phyloP scores from a whole-genome alignment of 2,329 filamentous ascomycete genomes.

The Huntiella savannae region DNA sequence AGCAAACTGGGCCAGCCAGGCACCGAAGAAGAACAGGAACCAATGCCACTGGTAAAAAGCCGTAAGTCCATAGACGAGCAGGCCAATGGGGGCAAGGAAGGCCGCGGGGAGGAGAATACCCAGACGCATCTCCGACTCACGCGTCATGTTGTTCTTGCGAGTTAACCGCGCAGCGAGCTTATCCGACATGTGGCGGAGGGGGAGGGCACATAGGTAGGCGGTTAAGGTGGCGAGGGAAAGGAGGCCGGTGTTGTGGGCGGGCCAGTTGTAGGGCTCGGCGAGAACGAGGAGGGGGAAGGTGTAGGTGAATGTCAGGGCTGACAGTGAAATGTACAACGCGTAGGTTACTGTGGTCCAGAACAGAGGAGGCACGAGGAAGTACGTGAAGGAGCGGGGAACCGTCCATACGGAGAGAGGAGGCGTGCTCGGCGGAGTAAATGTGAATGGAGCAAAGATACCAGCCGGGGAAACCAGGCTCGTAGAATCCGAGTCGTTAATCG shows the following conservation, averaged over 20 bases:
- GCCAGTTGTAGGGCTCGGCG: conserved; percentile 27
- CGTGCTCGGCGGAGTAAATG: background rate
- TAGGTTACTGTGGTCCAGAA: conserved; percentile 30
- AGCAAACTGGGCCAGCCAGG: conserved; percentile 28
- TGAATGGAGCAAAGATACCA: conserved; percentile 11
- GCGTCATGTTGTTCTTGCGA: conserved; percentile 25
- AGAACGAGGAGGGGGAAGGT: conserved; percentile 29
- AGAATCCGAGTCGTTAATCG: conserved; percentile 13
- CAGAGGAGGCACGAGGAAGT: conserved; percentile 28
- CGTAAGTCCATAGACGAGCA: conserved; percentile 24
- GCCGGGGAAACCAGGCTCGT: background rate
- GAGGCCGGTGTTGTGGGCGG: conserved; percentile 24
- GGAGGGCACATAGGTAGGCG: conserved; percentile 22
- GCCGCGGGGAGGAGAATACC: conserved; percentile 21
- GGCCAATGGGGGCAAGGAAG: conserved; percentile 22
- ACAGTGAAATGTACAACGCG: conserved; percentile 22
- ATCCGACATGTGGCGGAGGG: conserved; percentile 25
- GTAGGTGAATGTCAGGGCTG: conserved; percentile 26
- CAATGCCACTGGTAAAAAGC: conserved; percentile 23
- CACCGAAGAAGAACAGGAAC: conserved; percentile 29
- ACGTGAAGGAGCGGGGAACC: conserved; percentile 26
- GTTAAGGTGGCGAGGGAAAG: conserved; percentile 19
- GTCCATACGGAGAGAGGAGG: conserved; percentile 23
- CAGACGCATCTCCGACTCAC: conserved; percentile 30
- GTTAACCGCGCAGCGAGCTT: conserved; percentile 25